Base-by-base conservation (phyloP, 108 stramenopile genomes). In the Chaetoceros muelleri region DNA sequence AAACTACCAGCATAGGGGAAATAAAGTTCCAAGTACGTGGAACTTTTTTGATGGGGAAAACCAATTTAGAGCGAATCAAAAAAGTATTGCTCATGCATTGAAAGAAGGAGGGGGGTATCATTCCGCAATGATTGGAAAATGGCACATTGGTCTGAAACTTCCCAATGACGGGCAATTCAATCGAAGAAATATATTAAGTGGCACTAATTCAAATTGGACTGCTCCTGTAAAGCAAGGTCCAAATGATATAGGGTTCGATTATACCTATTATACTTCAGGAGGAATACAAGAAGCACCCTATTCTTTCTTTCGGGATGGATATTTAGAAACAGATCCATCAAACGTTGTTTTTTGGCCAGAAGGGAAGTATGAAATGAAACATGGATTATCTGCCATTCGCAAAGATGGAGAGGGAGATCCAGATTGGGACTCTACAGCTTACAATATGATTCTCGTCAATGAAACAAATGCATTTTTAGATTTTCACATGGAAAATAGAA, bases 231-330 rank as follows among this genome's bases (percentile, higher is more conserved):
- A 10, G 13, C 34, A 40, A 40, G 34, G 34, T 40, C 34, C 34
- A 13, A 40, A 40, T 13, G 34, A 40, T 40, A 10, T 13, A 40
- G 34, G 34, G 8, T 40, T 40, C 13, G 34, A 40, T 40, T 40
- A 40, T 40, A 10, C 34, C 13, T 40, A 40, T 40, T 40, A 10
- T 40, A 40, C 34, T 40, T 5, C 34, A 40, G 13, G 34, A 5
- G 34, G 34, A 40, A 40, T 40, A 40, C 34, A 40, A 40, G 34
- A 40, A 40, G n/a, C n/a, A n/a, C n/a, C n/a, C n/a, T n/a, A n/a
- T n/a, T n/a, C n/a, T n/a, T n/a, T n/a, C n/a, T n/a, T n/a, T n/a
- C n/a, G n/a, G n/a, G n/a, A n/a, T n/a, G n/a, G n/a, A n/a, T n/a
- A n/a, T n/a, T n/a, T n/a, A n/a, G n/a, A n/a, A n/a, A n/a, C n/a